phyloP scores from a whole-genome alignment of 148 eudicot genomes.

The Chenopodium suecicum region DNA sequence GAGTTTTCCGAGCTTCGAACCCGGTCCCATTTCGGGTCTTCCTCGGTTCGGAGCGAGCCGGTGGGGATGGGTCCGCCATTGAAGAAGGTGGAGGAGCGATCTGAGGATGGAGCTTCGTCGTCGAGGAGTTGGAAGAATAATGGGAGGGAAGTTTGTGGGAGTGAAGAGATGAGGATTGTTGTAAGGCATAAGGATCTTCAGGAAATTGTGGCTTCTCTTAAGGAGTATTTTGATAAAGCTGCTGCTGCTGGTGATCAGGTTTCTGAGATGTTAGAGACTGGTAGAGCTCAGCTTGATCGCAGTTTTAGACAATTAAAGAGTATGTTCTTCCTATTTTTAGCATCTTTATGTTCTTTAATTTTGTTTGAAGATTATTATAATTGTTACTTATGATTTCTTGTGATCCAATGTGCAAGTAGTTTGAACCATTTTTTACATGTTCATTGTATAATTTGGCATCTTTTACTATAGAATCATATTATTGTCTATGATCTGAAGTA shows the following conservation, averaged over 20 bases:
- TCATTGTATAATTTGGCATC: background rate
- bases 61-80: slow-evolving; percentile 11
- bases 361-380: no score
- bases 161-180: slow-evolving; percentile 67
- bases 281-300: slow-evolving; percentile 93
- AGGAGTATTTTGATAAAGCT: slow-evolving; percentile 84
- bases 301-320: slow-evolving; percentile 79
- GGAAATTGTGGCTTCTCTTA: slow-evolving; percentile 70
- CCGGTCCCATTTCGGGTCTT: slow-evolving; percentile 51
- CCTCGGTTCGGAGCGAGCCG: slow-evolving; percentile 45
- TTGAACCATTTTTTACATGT: background rate
- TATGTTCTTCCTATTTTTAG: slow-evolving; percentile 21
- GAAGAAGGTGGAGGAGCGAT: slow-evolving; percentile 27
- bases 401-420: background rate
- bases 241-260: slow-evolving; percentile 92
- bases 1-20: slow-evolving; percentile 43
- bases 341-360: background rate
- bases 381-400: background rate
- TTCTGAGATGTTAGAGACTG: slow-evolving; percentile 81
- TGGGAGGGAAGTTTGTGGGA: slow-evolving; percentile 35
- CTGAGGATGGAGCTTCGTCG: slow-evolving; percentile 44
- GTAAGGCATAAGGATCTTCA: slow-evolving; percentile 78
- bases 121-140: slow-evolving; percentile 59
- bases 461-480: no score
- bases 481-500: background rate